These are phyloP conservation scores for Verticillium dahliae DNA, from an alignment of 2,329 filamentous ascomycete genomes.

Conservation along the genomic window DNA sequence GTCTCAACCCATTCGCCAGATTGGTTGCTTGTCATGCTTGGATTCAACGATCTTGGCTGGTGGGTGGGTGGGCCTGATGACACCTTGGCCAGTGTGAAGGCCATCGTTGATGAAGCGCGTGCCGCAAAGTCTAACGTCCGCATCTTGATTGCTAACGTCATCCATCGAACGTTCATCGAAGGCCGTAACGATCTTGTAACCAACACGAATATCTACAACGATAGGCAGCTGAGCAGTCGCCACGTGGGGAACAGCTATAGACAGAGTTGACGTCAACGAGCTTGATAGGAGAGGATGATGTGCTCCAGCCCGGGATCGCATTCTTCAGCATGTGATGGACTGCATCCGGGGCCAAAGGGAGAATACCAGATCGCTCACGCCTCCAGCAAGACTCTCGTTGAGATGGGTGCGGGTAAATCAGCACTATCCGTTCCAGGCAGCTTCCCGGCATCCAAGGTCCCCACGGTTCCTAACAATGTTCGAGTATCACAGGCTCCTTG, in stretches of 20 bases:
- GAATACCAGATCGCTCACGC: constrained; percentile 34
- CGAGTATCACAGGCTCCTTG: constrained; percentile 2
- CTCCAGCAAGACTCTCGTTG: constrained; percentile 24
- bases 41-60: constrained; percentile 28
- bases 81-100: constrained; percentile 15
- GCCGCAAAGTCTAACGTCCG: constrained; percentile 17
- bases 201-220: constrained; percentile 19
- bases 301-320: no score
- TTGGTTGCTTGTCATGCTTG: constrained; percentile 24
- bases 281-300: no score
- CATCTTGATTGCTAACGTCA: constrained; percentile 22
- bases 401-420: constrained; percentile 15
- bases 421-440: constrained; percentile 15
- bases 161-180: constrained; percentile 14
- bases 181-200: constrained; percentile 17
- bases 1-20: constrained; percentile 23
- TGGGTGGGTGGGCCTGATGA: constrained; percentile 12
- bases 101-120: constrained; percentile 22
- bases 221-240: no score
- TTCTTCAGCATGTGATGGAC: constrained; percentile 28
- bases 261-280: constrained; percentile 17
- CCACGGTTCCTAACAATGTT: constrained; percentile 9
- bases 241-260: no score
- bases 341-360: constrained; percentile 33
- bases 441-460: constrained; percentile 12